A percentile compares a stretch with the other conserved stretches of the same genome.
These are phyloP conservation scores for Talaromyces sp. DNA, from an alignment of 2,329 filamentous ascomycete species.

Conservation along the genomic window DNA sequence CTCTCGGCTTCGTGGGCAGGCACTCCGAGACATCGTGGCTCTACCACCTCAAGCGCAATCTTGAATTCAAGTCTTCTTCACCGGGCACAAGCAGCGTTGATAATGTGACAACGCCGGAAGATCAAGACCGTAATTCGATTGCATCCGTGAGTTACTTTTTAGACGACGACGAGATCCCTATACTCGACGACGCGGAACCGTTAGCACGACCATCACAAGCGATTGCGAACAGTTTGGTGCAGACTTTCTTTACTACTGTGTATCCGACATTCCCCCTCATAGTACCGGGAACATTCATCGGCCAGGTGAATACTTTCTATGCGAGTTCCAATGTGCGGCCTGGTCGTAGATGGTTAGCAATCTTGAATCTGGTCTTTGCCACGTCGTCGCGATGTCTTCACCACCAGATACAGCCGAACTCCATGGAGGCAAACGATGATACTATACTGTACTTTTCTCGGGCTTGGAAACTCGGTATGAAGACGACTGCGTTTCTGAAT, in stretches of 20 bases:
- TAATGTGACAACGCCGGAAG: slow-evolving; percentile 12
- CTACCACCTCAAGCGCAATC: slow-evolving; percentile 35
- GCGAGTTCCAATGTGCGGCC: slow-evolving; percentile 28
- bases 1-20: slow-evolving; percentile 41
- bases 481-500: slow-evolving; percentile 31
- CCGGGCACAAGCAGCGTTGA: neutral
- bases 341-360: slow-evolving; percentile 38
- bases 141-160: slow-evolving; percentile 37
- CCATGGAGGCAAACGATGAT: slow-evolving; percentile 27
- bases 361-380: slow-evolving; percentile 43
- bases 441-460: slow-evolving; percentile 40
- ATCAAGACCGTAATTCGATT: slow-evolving; percentile 24
- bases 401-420: slow-evolving; percentile 25
- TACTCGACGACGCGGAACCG: slow-evolving; percentile 33
- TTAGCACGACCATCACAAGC: slow-evolving; percentile 32
- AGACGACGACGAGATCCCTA: slow-evolving; percentile 34
- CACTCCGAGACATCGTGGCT: slow-evolving; percentile 44
- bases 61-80: slow-evolving; percentile 24
- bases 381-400: slow-evolving; percentile 35
- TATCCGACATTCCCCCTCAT: slow-evolving; percentile 42
- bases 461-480: slow-evolving; percentile 38
- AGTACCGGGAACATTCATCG: slow-evolving; percentile 34
- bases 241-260: slow-evolving; percentile 35
- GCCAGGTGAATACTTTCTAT: slow-evolving; percentile 36
- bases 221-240: slow-evolving; percentile 37